phyloP scores from a whole-genome alignment of 306 rosid genomes.

The Vigna trinervia region DNA sequence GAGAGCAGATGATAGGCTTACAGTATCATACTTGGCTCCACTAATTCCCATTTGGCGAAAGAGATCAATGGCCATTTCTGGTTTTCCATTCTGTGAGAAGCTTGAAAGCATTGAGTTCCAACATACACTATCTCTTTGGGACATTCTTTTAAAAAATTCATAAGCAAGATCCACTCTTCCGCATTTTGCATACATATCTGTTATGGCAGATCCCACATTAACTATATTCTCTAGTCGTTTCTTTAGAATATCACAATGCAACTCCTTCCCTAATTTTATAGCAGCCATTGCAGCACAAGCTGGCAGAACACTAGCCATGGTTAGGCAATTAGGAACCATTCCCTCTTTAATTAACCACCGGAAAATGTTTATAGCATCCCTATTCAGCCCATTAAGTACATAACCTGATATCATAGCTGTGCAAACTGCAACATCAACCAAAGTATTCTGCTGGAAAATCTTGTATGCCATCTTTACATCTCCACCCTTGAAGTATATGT shows the following conservation, averaged over 20 bases:
- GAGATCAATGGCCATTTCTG: slow-evolving; percentile 67
- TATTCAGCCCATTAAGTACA: slow-evolving; percentile 62
- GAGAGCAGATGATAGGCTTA: slow-evolving; percentile 70
- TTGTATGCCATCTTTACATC: slow-evolving; percentile 62
- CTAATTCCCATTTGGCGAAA: slow-evolving; percentile 73
- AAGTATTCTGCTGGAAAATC: slow-evolving; percentile 54
- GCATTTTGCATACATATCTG: slow-evolving; percentile 83
- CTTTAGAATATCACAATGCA: slow-evolving; percentile 69
- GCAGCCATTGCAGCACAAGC: slow-evolving; percentile 74
- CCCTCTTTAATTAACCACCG: slow-evolving; percentile 67
- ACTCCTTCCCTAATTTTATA: slow-evolving; percentile 72
- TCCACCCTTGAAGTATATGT: slow-evolving; percentile 66
- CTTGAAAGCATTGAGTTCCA: slow-evolving; percentile 85
- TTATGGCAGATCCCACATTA: slow-evolving; percentile 75
- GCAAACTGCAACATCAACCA: slow-evolving; percentile 70
- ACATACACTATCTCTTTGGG: slow-evolving; percentile 73
- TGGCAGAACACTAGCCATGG: slow-evolving; percentile 77
- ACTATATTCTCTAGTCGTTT: slow-evolving; percentile 50
- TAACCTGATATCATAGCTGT: slow-evolving; percentile 80
- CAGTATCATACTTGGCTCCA: slow-evolving; percentile 63
- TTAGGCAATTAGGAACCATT: slow-evolving; percentile 66
- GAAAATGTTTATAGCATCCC: slow-evolving; percentile 65
- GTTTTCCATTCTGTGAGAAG: slow-evolving; percentile 73
- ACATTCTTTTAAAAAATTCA: slow-evolving; percentile 57
- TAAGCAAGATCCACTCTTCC: slow-evolving; percentile 79